phyloP scores from a whole-genome alignment of 2,329 filamentous ascomycete species.

The Tolypocladium ovalisporum region DNA sequence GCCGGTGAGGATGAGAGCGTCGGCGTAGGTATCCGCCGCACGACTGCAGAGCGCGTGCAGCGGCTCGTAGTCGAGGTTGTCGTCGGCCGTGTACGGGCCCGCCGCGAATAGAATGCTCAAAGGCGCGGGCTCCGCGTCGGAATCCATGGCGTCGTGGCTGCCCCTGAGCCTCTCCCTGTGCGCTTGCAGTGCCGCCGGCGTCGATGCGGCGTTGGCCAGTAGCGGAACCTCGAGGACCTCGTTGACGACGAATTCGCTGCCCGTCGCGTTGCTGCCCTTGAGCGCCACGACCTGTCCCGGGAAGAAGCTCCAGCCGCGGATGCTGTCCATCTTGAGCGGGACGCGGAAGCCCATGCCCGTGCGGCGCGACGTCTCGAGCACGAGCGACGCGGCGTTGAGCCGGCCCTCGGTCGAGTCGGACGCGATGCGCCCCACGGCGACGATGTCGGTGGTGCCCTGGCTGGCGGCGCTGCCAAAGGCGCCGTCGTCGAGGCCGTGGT shows the following conservation, averaged over 20 bases:
- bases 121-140: slow-evolving; percentile 43
- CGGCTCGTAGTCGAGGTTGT: slow-evolving; percentile 84
- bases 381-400: slow-evolving; percentile 72
- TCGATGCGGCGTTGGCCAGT: slow-evolving; percentile 63
- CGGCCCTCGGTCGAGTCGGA: slow-evolving; percentile 80
- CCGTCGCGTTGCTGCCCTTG: slow-evolving; percentile 76
- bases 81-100: slow-evolving; percentile 86
- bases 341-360: slow-evolving; percentile 75
- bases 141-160: slow-evolving; percentile 51
- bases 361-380: slow-evolving; percentile 78
- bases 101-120: slow-evolving; percentile 68
- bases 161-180: slow-evolving; percentile 61
- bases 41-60: slow-evolving; percentile 70
- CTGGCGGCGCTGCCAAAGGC: slow-evolving; percentile 80
- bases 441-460: slow-evolving; percentile 74
- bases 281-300: slow-evolving; percentile 90
- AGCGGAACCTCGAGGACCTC: slow-evolving; percentile 68
- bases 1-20: slow-evolving; percentile 69
- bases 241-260: slow-evolving; percentile 68
- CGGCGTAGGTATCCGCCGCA: slow-evolving; percentile 63
- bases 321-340: slow-evolving; percentile 61
- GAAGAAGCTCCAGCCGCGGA: slow-evolving; percentile 72
- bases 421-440: slow-evolving; percentile 85
- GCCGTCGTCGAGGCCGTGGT: slow-evolving; percentile 65
- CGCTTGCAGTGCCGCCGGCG: slow-evolving; percentile 50